These are phyloP conservation scores for Diaporthe sp. DNA, from an alignment of 2,329 filamentous ascomycete species.

Conservation along the genomic window DNA sequence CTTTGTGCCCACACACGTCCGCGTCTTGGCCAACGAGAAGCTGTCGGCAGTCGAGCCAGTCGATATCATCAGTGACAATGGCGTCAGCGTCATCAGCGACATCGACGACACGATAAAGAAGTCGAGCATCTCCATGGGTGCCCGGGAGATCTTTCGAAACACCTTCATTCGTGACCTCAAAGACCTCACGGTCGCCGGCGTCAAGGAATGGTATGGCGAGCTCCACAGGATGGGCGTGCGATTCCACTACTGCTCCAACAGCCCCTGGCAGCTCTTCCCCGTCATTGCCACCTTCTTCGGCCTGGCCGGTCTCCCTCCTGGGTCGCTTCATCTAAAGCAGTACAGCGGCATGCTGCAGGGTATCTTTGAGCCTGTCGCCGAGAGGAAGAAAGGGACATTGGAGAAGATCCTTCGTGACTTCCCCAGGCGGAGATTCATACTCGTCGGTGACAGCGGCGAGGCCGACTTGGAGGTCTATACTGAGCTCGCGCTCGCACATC, in stretches of 20 bases:
- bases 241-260: conserved; percentile 99
- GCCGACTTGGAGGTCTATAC: conserved; percentile 98
- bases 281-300: conserved; percentile 88
- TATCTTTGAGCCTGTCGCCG: conserved; percentile 96
- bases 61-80: conserved; percentile 78
- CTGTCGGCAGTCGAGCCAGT: conserved; percentile 85
- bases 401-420: conserved; percentile 91
- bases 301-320: conserved; percentile 81
- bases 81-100: conserved; percentile 94
- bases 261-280: conserved; percentile 96
- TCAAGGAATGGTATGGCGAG: conserved; percentile 87
- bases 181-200: conserved; percentile 86
- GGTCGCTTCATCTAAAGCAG: conserved; percentile 94
- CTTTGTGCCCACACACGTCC: conserved; percentile 90
- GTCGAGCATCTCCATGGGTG: conserved; percentile 87
- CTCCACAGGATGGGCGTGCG: conserved; percentile 84
- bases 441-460: conserved; percentile 96
- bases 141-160: conserved; percentile 95
- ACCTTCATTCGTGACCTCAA: conserved; percentile 89
- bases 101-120: conserved; percentile 98
- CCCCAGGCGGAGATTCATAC: conserved; percentile 85
- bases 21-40: conserved; percentile 86
- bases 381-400: conserved; percentile 89
- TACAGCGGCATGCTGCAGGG: conserved; percentile 98
- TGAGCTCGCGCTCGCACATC: conserved; percentile 87